Conservation (phyloP, 2,329 filamentous ascomycete species). For the Xylaria sp. region DNA sequence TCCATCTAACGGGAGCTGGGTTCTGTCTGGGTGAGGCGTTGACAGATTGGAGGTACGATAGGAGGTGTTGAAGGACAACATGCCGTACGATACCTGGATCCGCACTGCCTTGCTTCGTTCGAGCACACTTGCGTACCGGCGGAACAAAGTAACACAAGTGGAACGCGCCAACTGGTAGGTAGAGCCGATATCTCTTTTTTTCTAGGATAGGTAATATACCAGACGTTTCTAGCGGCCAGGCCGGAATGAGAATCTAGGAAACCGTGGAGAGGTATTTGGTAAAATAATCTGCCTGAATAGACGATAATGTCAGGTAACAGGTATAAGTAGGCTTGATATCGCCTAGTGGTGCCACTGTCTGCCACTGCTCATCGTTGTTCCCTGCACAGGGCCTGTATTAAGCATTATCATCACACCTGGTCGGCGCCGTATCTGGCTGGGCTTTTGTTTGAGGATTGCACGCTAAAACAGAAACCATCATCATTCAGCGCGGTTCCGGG, state of each 20-base stretch:
- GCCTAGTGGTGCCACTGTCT: conserved; percentile 19
- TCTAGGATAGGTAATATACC: conserved; percentile 1
- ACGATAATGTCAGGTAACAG: conserved; percentile 16
- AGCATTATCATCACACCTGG: conserved; percentile 5
- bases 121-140: not conserved
- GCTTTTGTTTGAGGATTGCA: conserved; percentile 28
- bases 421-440: conserved; percentile 16
- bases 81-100: not conserved
- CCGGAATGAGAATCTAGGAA: conserved; percentile 18
- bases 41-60: not conserved
- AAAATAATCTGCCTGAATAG: conserved; percentile 23
- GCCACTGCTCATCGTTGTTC: conserved; percentile 13
- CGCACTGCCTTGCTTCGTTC: not conserved
- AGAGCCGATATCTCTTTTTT: conserved; percentile 1
- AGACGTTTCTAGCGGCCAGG: conserved; percentile 6
- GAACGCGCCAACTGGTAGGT: not conserved
- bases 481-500: conserved; percentile 8
- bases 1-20: conserved; percentile 1
- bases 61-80: not conserved
- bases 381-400: not conserved
- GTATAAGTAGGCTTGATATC: conserved; percentile 11
- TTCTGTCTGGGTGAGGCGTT: conserved; percentile 17
- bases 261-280: not conserved
- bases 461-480: conserved; percentile 33
- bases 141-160: not conserved